These are phyloP conservation scores for Phoma sp. DNA, from an alignment of 2,329 filamentous ascomycete genomes.

Conservation along the genomic window DNA sequence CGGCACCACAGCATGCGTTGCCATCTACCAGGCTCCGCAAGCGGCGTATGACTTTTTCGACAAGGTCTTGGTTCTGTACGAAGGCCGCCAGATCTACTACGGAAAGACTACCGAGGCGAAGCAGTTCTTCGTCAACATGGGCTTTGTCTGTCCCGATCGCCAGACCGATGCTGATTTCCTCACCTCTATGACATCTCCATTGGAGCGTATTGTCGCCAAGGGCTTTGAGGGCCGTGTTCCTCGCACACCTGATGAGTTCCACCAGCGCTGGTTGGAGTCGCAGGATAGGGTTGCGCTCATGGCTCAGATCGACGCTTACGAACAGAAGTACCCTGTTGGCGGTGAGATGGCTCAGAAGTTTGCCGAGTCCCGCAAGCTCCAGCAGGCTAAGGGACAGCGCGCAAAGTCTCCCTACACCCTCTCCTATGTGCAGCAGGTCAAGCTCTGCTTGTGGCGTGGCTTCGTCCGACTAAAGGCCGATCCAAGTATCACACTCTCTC, in stretches of 20 bases:
- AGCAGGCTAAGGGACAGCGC: slow-evolving; percentile 60
- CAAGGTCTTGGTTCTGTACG: slow-evolving; percentile 71
- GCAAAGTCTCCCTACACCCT: slow-evolving; percentile 81
- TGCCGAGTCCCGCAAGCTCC: slow-evolving; percentile 53
- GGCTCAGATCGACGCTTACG: slow-evolving; percentile 54
- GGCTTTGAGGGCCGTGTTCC: slow-evolving; percentile 56
- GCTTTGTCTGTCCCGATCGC: slow-evolving; percentile 73
- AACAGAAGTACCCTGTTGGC: slow-evolving; percentile 53
- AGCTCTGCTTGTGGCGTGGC: slow-evolving; percentile 80
- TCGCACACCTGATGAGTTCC: slow-evolving; percentile 59
- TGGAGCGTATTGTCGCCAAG: slow-evolving; percentile 54
- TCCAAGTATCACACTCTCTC: slow-evolving; percentile 72
- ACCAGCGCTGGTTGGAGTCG: slow-evolving; percentile 61
- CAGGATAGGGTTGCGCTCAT: slow-evolving; percentile 54
- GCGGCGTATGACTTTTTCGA: slow-evolving; percentile 73
- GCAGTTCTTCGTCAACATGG: slow-evolving; percentile 72
- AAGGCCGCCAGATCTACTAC: slow-evolving; percentile 75
- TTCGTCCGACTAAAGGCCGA: slow-evolving; percentile 80
- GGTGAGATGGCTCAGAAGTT: slow-evolving; percentile 55
- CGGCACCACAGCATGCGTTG: slow-evolving; percentile 69
- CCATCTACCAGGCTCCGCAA: slow-evolving; percentile 76
- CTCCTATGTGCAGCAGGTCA: slow-evolving; percentile 75
- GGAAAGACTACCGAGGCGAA: slow-evolving; percentile 69
- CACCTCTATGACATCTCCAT: slow-evolving; percentile 70
- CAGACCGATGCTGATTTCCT: slow-evolving; percentile 79